These are phyloP conservation scores for Marasmius sp. DNA, from an alignment of 1,284 basidiomycete species.

Conservation along the genomic window DNA sequence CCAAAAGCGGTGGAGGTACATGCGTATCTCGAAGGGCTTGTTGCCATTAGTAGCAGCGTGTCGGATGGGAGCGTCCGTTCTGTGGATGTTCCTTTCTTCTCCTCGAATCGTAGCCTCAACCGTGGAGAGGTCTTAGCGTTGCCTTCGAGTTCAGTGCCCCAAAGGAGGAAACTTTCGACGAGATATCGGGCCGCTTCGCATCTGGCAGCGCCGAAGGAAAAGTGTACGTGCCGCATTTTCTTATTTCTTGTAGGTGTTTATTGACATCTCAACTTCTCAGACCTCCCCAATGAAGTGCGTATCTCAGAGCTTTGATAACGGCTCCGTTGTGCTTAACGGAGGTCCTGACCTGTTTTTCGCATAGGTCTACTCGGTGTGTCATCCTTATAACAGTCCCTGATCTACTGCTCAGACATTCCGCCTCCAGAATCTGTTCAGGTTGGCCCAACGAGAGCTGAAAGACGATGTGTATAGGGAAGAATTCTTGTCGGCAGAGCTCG, in stretches of 20 bases:
- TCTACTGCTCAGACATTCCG: not conserved
- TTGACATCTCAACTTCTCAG: not conserved
- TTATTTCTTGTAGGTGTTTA: not conserved
- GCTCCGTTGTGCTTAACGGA: not conserved
- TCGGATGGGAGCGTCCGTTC: not conserved
- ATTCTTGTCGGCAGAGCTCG: not conserved
- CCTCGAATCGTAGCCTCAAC: not conserved
- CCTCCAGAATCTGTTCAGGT: constrained; percentile 4
- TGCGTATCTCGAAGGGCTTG: not conserved
- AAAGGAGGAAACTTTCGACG: no score
- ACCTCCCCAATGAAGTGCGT: not conserved
- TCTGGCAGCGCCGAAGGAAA: not conserved
- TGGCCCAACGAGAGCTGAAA: constrained; percentile 10
- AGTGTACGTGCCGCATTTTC: not conserved
- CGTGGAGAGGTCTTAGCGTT: no score
- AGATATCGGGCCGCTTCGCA: no score
- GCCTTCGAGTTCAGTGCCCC: no score
- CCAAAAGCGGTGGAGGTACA: not conserved
- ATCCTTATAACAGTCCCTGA: not conserved
- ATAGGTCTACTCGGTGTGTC: not conserved
- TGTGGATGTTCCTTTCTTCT: not conserved
- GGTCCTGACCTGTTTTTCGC: not conserved
- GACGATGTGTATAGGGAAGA: not conserved
- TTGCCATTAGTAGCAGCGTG: not conserved
- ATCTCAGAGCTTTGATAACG: not conserved